A percentile compares a stretch with the other conserved stretches of the same genome.
These are phyloP conservation scores for Cordyceps cateniannulata DNA, from an alignment of 2,329 filamentous ascomycete genomes.

Conservation along the genomic window DNA sequence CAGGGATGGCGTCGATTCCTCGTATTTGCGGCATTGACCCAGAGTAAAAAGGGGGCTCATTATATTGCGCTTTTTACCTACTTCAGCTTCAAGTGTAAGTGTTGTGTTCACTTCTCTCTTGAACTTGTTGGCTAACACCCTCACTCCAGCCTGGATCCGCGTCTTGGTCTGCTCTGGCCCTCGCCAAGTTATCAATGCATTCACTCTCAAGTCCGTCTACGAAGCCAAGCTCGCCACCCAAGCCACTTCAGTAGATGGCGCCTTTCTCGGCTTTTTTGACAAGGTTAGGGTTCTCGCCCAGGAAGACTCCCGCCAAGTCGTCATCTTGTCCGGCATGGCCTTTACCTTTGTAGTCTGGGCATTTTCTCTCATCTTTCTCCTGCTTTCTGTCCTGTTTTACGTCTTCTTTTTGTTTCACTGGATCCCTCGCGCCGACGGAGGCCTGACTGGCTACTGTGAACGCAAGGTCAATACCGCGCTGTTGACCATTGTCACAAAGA, in stretches of 20 bases:
- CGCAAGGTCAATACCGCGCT: slow-evolving; percentile 85
- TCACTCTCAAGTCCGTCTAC: slow-evolving; percentile 84
- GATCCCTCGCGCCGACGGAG: slow-evolving; percentile 75
- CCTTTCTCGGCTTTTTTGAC: slow-evolving; percentile 70
- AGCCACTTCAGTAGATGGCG: slow-evolving; percentile 48
- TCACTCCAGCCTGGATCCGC: slow-evolving; percentile 66
- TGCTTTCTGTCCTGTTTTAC: slow-evolving; percentile 73
- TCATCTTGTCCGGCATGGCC: slow-evolving; percentile 83
- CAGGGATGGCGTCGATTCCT: slow-evolving; percentile 84
- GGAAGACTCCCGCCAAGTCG: slow-evolving; percentile 68
- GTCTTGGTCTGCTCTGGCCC: slow-evolving; percentile 88
- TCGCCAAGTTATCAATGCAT: slow-evolving; percentile 81
- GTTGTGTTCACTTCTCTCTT: neutral
- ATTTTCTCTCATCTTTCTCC: slow-evolving; percentile 67
- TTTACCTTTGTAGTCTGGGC: slow-evolving; percentile 90
- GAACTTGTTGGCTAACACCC: slow-evolving; percentile 13
- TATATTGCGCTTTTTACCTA: slow-evolving; percentile 89
- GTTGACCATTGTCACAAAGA: slow-evolving; percentile 74
- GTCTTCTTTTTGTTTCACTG: slow-evolving; percentile 88
- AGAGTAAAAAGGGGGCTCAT: slow-evolving; percentile 83
- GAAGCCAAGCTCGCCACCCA: slow-evolving; percentile 60
- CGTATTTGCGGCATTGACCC: slow-evolving; percentile 87
- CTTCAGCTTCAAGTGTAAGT: slow-evolving; percentile 63
- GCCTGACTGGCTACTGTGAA: slow-evolving; percentile 78
- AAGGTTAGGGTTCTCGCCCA: slow-evolving; percentile 71